Conservation (phyloP, 495 filamentous ascomycete genomes). For the Daldinia concentrica region DNA sequence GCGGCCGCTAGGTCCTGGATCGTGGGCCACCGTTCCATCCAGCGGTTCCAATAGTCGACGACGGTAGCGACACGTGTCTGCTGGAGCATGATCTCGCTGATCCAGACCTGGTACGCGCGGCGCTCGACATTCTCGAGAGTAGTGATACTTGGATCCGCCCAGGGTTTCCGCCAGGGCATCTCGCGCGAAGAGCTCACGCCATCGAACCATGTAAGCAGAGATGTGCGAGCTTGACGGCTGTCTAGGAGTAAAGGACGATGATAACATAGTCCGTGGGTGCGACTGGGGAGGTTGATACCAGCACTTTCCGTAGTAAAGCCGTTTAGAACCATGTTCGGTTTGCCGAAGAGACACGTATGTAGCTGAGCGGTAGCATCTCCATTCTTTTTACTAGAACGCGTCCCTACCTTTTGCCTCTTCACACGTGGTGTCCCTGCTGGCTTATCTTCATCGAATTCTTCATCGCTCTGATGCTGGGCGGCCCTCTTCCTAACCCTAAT, state of each 20-base stretch:
- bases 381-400: constrained; percentile 8
- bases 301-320: neutral
- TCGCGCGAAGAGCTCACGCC: constrained; percentile 44
- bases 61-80: constrained; percentile 60
- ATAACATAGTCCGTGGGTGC: constrained; percentile 44
- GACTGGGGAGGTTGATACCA: constrained; percentile 10
- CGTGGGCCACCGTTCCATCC: constrained; percentile 56
- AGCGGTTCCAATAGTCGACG: constrained; percentile 56
- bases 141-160: constrained; percentile 41
- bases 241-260: constrained; percentile 55
- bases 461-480: constrained; percentile 1
- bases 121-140: constrained; percentile 36
- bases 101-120: constrained; percentile 61
- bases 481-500: constrained; percentile 22
- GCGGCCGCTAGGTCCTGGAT: constrained; percentile 52
- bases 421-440: neutral
- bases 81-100: constrained; percentile 62
- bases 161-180: constrained; percentile 62
- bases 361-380: constrained; percentile 17
- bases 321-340: neutral
- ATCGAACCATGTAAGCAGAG: constrained; percentile 56
- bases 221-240: constrained; percentile 28
- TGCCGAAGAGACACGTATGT: constrained; percentile 20
- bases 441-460: constrained; percentile 12
- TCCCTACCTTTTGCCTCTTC: constrained; percentile 31